Evolutionary conservation across 2,329 filamentous ascomycete genomes (phyloP).

Genomic region (Colletotrichum sp.): DNA sequence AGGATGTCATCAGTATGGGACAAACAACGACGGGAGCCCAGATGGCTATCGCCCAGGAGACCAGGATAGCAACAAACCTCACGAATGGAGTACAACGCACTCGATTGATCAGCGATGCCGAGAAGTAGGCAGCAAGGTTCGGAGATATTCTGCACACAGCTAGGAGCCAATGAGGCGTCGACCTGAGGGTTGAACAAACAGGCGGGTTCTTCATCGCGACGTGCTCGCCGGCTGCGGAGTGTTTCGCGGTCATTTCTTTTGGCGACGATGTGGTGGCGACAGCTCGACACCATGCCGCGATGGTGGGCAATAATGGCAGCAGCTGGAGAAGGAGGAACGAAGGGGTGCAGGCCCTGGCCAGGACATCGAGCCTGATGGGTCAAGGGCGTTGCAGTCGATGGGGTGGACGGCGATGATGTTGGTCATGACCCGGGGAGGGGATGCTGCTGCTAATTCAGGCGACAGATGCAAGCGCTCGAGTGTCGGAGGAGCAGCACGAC

Average conservation of each 20-base stretch:
- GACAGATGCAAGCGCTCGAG: background rate
- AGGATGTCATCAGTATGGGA: background rate
- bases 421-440: too few species aligned
- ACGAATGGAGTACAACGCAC: background rate
- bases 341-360: background rate
- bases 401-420: background rate
- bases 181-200: background rate
- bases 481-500: background rate
- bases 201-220: background rate
- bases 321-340: background rate
- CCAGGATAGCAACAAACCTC: background rate
- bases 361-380: background rate
- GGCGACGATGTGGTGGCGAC: background rate
- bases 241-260: background rate
- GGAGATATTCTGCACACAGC: too few species aligned
- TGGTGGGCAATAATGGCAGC: background rate
- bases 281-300: background rate
- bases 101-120: background rate
- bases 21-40: background rate
- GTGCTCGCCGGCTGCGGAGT: background rate
- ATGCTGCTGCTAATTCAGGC: background rate
- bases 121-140: background rate
- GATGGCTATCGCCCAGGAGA: background rate
- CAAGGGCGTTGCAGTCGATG: background rate
- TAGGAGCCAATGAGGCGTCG: background rate